These are phyloP conservation scores for Magnaporthiopsis rhizophila DNA, from an alignment of 2,329 filamentous ascomycete genomes.

Conservation along the genomic window DNA sequence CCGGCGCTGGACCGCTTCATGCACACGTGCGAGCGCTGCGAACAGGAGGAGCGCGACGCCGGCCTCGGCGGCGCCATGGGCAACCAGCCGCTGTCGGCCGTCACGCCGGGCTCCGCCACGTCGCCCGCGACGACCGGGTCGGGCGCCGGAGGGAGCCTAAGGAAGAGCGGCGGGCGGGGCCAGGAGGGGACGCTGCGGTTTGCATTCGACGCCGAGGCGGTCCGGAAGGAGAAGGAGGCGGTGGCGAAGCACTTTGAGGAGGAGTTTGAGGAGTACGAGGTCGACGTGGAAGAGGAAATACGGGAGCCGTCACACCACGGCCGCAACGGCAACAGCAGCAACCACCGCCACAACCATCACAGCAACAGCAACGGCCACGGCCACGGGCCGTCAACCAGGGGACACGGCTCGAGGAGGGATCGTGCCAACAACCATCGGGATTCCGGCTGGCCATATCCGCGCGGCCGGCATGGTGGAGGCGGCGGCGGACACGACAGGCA, in stretches of 20 bases:
- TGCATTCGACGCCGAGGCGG: conserved; percentile 74
- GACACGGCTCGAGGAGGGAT: conserved; percentile 8
- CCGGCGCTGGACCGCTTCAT: conserved; percentile 56
- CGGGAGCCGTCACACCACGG: conserved; percentile 23
- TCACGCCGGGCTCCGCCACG: conserved; percentile 27
- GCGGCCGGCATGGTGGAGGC: conserved; percentile 5
- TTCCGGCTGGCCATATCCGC: conserved; percentile 4
- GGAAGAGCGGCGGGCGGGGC: conserved; percentile 20
- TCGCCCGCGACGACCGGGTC: conserved; percentile 32
- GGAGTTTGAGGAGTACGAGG: conserved; percentile 68
- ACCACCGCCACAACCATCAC: conserved; percentile 11
- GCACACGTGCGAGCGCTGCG: conserved; percentile 47
- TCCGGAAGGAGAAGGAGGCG: conserved; percentile 59
- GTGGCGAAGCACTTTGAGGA: conserved; percentile 63
- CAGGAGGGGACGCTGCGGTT: conserved; percentile 77
- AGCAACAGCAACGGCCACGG: conserved; percentile 1
- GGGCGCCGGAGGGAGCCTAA: conserved; percentile 20
- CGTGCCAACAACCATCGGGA: conserved; percentile 6
- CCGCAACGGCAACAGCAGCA: conserved; percentile 9
- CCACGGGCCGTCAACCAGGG: conserved; percentile 4
- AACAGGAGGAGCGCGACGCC: conserved; percentile 25
- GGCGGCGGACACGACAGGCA: conserved; percentile 6
- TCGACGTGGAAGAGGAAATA: conserved; percentile 64
- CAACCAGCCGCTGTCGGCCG: conserved; percentile 17
- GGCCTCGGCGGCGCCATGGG: background rate